phyloP scores from a whole-genome alignment of 495 filamentous ascomycete genomes.

The Geoglossum glabrum region DNA sequence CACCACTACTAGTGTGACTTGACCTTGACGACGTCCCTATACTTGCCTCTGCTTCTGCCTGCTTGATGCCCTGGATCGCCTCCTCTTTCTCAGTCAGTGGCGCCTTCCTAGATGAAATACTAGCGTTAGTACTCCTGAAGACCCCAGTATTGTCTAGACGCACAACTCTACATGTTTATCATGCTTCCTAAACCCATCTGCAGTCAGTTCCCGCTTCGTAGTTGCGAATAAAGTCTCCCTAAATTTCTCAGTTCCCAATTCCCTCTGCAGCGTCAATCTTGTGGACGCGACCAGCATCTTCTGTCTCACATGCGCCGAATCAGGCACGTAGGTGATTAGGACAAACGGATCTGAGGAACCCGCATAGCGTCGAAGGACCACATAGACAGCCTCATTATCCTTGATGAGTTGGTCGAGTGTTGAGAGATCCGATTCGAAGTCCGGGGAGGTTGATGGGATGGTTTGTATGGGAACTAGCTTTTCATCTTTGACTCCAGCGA shows the following conservation, averaged over 20 bases:
- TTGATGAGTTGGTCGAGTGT: slow-evolving; percentile 42
- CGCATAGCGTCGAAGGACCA: slow-evolving; percentile 55
- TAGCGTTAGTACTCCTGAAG: not conserved
- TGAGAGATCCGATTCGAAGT: slow-evolving; percentile 44
- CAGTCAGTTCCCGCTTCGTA: slow-evolving; percentile 46
- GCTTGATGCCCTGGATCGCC: slow-evolving; percentile 51
- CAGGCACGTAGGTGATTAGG: slow-evolving; percentile 79
- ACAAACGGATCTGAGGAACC: slow-evolving; percentile 31
- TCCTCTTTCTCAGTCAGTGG: slow-evolving; percentile 81
- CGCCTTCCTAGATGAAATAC: slow-evolving; percentile 22
- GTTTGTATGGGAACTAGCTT: slow-evolving; percentile 41
- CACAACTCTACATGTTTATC: slow-evolving; percentile 36
- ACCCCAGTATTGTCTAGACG: not conserved
- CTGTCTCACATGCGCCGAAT: slow-evolving; percentile 70
- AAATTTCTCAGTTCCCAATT: slow-evolving; percentile 81
- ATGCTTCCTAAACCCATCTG: slow-evolving; percentile 55
- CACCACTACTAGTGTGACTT: slow-evolving; percentile 32
- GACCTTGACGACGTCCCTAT: slow-evolving; percentile 41
- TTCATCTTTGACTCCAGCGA: slow-evolving; percentile 62
- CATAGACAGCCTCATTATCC: slow-evolving; percentile 57
- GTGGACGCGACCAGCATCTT: slow-evolving; percentile 94
- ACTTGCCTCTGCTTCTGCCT: slow-evolving; percentile 60
- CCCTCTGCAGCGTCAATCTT: slow-evolving; percentile 59
- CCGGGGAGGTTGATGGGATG: slow-evolving; percentile 31
- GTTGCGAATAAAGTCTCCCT: slow-evolving; percentile 57